A percentile compares a stretch with the other conserved stretches of the same genome.
Evolutionary conservation across 306 rosid species (phyloP).

Genomic region (Cucurbita ficifolia): DNA sequence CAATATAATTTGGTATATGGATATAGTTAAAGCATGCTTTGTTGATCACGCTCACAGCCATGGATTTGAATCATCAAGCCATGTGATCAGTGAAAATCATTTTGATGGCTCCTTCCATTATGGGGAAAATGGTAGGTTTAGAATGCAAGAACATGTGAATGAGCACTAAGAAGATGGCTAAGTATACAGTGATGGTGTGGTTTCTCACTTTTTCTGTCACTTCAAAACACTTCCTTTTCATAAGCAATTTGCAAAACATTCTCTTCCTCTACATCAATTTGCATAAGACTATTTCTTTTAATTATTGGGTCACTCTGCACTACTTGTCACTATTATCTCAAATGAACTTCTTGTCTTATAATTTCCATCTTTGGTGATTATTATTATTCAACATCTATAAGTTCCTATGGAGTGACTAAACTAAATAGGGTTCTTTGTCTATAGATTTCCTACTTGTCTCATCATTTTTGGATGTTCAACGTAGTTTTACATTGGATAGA

Average conservation of each 20-base stretch:
- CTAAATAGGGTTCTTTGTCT: not conserved
- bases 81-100: not conserved
- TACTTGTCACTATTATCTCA: not conserved
- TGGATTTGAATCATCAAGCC: not conserved
- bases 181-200: not conserved
- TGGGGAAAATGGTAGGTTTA: not conserved
- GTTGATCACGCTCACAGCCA: not conserved
- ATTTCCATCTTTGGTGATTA: too few relatives aligned
- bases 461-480: too few relatives aligned
- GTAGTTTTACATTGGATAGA: too few relatives aligned
- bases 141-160: not conserved
- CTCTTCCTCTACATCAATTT: not conserved
- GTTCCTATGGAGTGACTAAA: not conserved
- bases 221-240: not conserved
- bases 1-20: not conserved
- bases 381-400: too few relatives aligned
- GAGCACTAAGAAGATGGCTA: not conserved
- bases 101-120: not conserved
- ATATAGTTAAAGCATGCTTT: not conserved
- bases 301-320: not conserved
- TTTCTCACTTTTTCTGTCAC: conserved; percentile 1
- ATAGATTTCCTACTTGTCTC: too few relatives aligned
- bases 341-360: not conserved
- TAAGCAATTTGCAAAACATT: not conserved
- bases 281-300: not conserved